A percentile compares a stretch with the other conserved stretches of the same genome.
Conservation (phyloP, 257 asterid species). For the Primulina tabacum region DNA sequence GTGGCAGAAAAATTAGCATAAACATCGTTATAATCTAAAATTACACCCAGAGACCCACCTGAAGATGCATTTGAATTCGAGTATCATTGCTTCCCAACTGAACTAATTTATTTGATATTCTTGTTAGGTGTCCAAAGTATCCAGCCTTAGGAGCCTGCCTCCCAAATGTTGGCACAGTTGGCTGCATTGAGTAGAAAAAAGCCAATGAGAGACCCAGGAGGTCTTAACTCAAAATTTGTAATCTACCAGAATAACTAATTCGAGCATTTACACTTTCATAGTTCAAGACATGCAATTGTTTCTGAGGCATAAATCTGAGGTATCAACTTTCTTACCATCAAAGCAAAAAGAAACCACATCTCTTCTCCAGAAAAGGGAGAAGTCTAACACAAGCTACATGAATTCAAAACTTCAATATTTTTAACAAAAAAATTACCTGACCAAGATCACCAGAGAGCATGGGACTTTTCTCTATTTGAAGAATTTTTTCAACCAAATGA, state of each 20-base stretch:
- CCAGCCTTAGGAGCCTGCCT: conserved; percentile 73
- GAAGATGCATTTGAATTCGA: conserved; percentile 58
- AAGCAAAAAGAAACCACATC: background rate
- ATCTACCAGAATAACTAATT: background rate
- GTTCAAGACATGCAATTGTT: background rate
- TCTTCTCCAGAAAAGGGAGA: background rate
- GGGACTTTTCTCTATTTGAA: conserved; percentile 65
- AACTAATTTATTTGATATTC: conserved; percentile 74
- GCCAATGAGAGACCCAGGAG: conserved; percentile 8
- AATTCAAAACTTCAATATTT: background rate
- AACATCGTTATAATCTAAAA: background rate
- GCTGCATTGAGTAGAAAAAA: conserved; percentile 49
- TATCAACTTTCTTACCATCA: background rate
- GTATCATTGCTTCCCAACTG: conserved; percentile 58
- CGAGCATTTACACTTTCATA: background rate
- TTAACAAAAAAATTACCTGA: conserved; percentile 42
- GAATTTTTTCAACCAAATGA: conserved; percentile 64
- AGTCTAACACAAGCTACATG: background rate
- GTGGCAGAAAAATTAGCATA: background rate
- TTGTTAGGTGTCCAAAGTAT: conserved; percentile 78
- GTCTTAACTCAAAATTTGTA: background rate
- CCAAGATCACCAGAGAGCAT: conserved; percentile 47
- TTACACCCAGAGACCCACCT: conserved; percentile 44
- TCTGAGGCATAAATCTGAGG: background rate
- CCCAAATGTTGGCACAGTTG: conserved; percentile 67